Conservation (phyloP, 2,329 filamentous ascomycete genomes). For the Lizonia empirigonia region DNA sequence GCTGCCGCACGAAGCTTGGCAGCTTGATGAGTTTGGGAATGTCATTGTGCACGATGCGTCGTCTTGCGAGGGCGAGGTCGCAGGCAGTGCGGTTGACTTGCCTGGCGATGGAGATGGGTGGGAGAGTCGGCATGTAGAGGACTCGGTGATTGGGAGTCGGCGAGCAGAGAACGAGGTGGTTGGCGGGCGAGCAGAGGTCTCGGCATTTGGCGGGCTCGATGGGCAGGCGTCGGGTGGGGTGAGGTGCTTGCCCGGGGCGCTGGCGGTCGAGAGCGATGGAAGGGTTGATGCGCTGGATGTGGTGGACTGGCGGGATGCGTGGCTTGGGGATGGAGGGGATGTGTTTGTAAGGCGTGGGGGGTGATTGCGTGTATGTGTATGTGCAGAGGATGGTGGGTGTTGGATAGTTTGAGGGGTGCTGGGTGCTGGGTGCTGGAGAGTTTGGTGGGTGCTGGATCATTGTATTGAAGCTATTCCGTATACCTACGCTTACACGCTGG, state of each 20-base stretch:
- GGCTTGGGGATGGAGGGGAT: slow-evolving; percentile 39
- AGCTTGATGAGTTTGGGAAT: slow-evolving; percentile 19
- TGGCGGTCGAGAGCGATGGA: slow-evolving; percentile 38
- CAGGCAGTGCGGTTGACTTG: background rate
- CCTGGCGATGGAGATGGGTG: slow-evolving; percentile 1
- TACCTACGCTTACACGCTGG: too few relatives aligned
- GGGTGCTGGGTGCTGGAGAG: too few relatives aligned
- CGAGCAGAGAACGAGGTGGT: too few relatives aligned
- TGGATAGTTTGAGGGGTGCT: too few relatives aligned
- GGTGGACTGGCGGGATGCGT: slow-evolving; percentile 31
- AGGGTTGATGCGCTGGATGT: slow-evolving; percentile 38
- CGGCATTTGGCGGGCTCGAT: slow-evolving; percentile 26
- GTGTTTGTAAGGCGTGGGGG: slow-evolving; percentile 24
- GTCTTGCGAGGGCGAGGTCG: background rate
- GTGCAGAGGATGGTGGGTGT: background rate
- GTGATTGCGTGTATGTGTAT: background rate
- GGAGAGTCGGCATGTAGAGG: slow-evolving; percentile 7
- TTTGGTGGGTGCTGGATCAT: too few relatives aligned
- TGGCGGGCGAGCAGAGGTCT: slow-evolving; percentile 1
- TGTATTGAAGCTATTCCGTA: too few relatives aligned
- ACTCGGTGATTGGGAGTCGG: slow-evolving; percentile 2
- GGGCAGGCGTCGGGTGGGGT: slow-evolving; percentile 23
- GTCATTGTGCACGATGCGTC: slow-evolving; percentile 20
- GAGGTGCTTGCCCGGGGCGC: slow-evolving; percentile 26
- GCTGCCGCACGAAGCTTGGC: slow-evolving; percentile 24